Percentiles rank a stretch among this genome's conserved stretches.
These are phyloP conservation scores for Fusarium nodosum DNA, from an alignment of 2,329 filamentous ascomycete species.

Conservation along the genomic window DNA sequence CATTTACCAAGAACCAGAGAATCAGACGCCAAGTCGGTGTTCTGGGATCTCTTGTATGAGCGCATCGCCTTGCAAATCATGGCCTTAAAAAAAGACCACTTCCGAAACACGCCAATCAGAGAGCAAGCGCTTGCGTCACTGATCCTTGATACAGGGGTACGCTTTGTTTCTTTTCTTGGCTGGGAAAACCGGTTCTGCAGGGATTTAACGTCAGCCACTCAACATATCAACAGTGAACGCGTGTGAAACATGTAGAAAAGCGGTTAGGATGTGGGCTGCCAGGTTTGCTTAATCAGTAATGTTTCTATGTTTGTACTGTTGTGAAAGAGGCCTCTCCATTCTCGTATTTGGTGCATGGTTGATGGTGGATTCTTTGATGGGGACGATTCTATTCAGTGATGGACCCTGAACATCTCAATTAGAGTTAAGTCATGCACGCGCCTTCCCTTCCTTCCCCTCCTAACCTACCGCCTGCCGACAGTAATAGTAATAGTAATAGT, in stretches of 20 bases:
- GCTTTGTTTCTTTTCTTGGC: constrained; percentile 32
- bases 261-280: neutral
- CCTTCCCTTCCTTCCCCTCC: neutral
- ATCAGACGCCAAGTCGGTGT: constrained; percentile 24
- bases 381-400: constrained; percentile 6
- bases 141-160: constrained; percentile 1
- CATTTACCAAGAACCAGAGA: neutral
- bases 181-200: constrained; percentile 43
- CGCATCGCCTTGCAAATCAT: constrained; percentile 46
- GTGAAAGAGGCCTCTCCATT: constrained; percentile 32
- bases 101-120: constrained; percentile 23
- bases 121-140: constrained; percentile 41
- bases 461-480: neutral
- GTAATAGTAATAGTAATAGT: neutral
- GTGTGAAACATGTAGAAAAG: constrained; percentile 35
- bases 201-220: constrained; percentile 34
- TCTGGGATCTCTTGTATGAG: constrained; percentile 36
- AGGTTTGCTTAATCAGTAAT: constrained; percentile 19
- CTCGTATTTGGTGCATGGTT: constrained; percentile 26
- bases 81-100: constrained; percentile 35
- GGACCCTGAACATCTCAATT: constrained; percentile 39
- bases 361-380: constrained; percentile 14
- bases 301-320: constrained; percentile 32
- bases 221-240: constrained; percentile 23
- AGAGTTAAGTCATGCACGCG: constrained; percentile 10